Evolutionary conservation across 2,329 filamentous ascomycete genomes (phyloP), one percentile per base, ranked within the genome.

Genomic region (Chaetomiaceae sp.): DNA sequence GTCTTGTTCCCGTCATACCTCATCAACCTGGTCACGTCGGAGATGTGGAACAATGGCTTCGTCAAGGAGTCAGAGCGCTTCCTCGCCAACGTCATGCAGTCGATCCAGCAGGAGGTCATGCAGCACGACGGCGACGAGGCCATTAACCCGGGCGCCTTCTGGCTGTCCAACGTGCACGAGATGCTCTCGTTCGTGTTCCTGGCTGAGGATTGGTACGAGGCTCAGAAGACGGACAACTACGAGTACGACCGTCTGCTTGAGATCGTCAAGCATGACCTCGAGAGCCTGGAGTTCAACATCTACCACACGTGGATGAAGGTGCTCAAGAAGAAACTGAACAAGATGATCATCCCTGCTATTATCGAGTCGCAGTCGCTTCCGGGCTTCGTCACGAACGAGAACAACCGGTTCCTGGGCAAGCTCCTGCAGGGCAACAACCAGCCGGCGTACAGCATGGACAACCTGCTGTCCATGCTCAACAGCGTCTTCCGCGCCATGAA

Each of bases 301-400:
- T 98, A 98, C 70, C 93, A 98, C 70, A 98, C 93, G 20, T 98
- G 93, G 93, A 98, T 98, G 93, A 98, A 98, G 76, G 88, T 96
- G 47, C 73, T 98, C 62, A 98, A 98, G 79, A 96, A 96, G 81
- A 95, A 95, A 73, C 78, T 98, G 54, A 88, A 94, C 61, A 97
- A 97, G 79, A 98, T 98, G 93, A 94, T 98, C 62, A 95, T 98
- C 43, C 93, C 93, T 1, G 93, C 93, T 46, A 98, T 98, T 65
- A 98, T 98, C 62, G 93, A 98, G 68, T 97, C 91, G 38, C 93
- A 98, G 68, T 97, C 93, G 19, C 81, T 98, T 52, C 93, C 93
- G 42, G 93, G 93, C 58, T 98, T 98, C 67, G 93, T 98, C 57
- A 98, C 93, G 49, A 98, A 94, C 67, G 93, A 98, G 73, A 95